phyloP scores from a whole-genome alignment of 2,329 filamentous ascomycete genomes.

The Mycosphaerella sp. region DNA sequence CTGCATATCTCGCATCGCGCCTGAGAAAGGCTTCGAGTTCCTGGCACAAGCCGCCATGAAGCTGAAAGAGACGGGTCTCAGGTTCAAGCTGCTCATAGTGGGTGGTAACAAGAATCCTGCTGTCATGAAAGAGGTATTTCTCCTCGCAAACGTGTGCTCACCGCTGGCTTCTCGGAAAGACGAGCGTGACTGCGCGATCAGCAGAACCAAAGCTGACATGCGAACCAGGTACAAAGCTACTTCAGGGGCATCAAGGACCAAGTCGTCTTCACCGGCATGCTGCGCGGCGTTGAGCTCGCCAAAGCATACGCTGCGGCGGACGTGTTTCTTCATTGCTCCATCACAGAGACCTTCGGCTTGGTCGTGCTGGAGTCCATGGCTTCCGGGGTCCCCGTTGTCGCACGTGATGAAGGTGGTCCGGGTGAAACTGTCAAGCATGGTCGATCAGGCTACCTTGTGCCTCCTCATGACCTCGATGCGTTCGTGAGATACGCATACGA shows the following conservation, averaged over 20 bases:
- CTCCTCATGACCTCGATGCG: constrained; percentile 52
- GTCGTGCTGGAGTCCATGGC: constrained; percentile 68
- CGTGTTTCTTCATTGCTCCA: constrained; percentile 64
- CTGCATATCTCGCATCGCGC: constrained; percentile 60
- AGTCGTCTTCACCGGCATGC: constrained; percentile 62
- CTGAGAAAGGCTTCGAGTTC: constrained; percentile 66
- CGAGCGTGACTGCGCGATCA: too few species aligned
- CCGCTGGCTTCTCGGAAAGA: too few species aligned
- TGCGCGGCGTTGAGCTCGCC: constrained; percentile 56
- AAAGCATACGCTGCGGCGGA: constrained; percentile 62
- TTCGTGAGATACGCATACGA: constrained; percentile 52
- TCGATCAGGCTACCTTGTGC: constrained; percentile 55
- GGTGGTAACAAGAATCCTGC: constrained; percentile 61
- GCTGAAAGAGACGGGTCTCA: constrained; percentile 51
- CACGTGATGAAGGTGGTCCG: constrained; percentile 63
- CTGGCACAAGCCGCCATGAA: constrained; percentile 51
- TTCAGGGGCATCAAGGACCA: constrained; percentile 52
- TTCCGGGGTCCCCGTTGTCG: constrained; percentile 62
- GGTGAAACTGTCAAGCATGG: constrained; percentile 60
- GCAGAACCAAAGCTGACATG: not conserved
- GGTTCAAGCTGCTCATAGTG: constrained; percentile 61
- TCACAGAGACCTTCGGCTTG: constrained; percentile 66
- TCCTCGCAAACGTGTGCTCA: too few species aligned
- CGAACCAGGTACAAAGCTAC: constrained; percentile 46
- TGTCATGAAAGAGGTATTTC: constrained; percentile 50